Evolutionary conservation across 2,329 filamentous ascomycete genomes (phyloP).

Genomic region (Ustulina deusta): DNA sequence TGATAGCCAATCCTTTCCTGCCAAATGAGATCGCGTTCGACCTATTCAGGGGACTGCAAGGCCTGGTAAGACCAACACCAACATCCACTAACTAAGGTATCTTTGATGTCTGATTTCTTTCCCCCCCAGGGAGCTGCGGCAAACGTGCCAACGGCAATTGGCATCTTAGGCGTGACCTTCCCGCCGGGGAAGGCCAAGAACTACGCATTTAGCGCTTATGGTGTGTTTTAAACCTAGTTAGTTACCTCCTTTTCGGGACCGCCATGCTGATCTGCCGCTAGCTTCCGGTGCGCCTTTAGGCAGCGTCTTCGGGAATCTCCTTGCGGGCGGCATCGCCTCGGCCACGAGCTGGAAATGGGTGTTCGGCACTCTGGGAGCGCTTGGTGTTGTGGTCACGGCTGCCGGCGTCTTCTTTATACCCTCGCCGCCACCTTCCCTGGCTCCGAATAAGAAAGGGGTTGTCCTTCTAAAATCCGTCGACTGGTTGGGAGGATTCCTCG

Average conservation of each 20-base stretch:
- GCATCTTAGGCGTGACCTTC: slow-evolving; percentile 76
- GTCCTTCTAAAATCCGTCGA: slow-evolving; percentile 65
- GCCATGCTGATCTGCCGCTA: slow-evolving; percentile 42
- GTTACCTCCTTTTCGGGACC: not conserved
- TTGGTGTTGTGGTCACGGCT: slow-evolving; percentile 67
- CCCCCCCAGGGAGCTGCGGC: slow-evolving; percentile 70
- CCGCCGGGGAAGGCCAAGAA: slow-evolving; percentile 76
- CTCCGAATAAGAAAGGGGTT: slow-evolving; percentile 42
- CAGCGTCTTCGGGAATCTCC: slow-evolving; percentile 72
- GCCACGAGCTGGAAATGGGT: slow-evolving; percentile 75
- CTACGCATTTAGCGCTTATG: slow-evolving; percentile 75
- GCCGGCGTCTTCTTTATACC: slow-evolving; percentile 72
- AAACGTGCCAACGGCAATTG: slow-evolving; percentile 77
- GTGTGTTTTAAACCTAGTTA: slow-evolving; percentile 49
- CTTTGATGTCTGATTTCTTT: slow-evolving; percentile 32
- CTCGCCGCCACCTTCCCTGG: slow-evolving; percentile 54
- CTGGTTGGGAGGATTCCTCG: slow-evolving; percentile 73
- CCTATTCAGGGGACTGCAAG: slow-evolving; percentile 74
- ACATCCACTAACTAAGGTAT: not conserved
- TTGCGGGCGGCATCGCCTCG: slow-evolving; percentile 72
- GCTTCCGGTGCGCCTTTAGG: slow-evolving; percentile 74
- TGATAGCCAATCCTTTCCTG: slow-evolving; percentile 72
- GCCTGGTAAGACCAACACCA: slow-evolving; percentile 57
- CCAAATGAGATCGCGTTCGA: slow-evolving; percentile 76
- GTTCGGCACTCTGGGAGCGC: slow-evolving; percentile 72